A percentile compares a stretch with the other conserved stretches of the same genome.
These are phyloP conservation scores for Coffea eugenioides DNA, from an alignment of 257 asterid genomes.

Conservation along the genomic window DNA sequence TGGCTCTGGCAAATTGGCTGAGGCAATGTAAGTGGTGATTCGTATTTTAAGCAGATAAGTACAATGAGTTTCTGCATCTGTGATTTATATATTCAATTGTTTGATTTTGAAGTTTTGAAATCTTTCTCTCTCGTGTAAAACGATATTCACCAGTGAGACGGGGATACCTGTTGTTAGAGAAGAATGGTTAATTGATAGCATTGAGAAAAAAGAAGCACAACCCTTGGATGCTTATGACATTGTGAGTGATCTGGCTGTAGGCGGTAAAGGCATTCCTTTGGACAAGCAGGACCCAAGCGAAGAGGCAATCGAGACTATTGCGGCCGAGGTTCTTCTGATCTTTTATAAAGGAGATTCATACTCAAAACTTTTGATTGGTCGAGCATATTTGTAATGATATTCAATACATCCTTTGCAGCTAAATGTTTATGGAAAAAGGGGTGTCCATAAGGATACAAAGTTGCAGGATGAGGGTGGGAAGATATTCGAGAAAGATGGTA, in stretches of 20 bases:
- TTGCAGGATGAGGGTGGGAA: conserved; percentile 66
- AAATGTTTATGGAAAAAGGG: conserved; percentile 77
- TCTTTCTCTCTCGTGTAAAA: background rate
- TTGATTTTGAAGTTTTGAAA: background rate
- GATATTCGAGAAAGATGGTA: conserved; percentile 68
- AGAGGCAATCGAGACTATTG: conserved; percentile 65
- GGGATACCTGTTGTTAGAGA: conserved; percentile 70
- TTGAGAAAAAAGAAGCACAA: conserved; percentile 49
- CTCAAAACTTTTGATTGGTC: too few species aligned
- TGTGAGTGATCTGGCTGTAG: conserved; percentile 55
- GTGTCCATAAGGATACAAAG: conserved; percentile 79
- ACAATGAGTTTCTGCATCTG: background rate
- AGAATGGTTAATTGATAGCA: conserved; percentile 71
- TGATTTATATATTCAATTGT: background rate
- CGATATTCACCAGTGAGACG: conserved; percentile 51
- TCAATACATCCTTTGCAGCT: conserved; percentile 39
- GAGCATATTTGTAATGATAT: background rate
- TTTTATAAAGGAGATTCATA: background rate
- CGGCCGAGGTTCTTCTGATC: conserved; percentile 49
- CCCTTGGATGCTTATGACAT: conserved; percentile 62
- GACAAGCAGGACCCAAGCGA: conserved; percentile 51
- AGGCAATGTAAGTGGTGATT: conserved; percentile 58
- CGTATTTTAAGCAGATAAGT: background rate
- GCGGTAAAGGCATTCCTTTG: conserved; percentile 60
- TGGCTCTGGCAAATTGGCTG: conserved; percentile 71